Evolutionary conservation across 192 early-diverging fungal species (phyloP), one percentile per base, ranked within the genome.

Genomic region (Podila clonocystis): DNA sequence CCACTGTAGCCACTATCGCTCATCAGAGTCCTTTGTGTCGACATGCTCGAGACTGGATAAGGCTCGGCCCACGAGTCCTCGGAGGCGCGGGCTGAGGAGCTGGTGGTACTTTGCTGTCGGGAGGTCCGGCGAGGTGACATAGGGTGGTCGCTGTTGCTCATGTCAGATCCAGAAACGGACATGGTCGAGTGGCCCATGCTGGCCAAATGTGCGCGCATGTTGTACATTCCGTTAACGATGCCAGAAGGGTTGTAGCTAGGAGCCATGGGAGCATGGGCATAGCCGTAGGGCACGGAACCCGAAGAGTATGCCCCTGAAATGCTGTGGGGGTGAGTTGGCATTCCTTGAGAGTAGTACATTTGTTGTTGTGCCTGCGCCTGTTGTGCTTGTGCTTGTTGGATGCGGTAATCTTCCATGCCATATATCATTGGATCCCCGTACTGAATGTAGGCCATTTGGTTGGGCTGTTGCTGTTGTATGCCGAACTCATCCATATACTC

Each of bases 1-100:
- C 67, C 62, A 17, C 63, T 41, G 62, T 65, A 70, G 9, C 74
- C 73, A 62, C 66, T 70, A 12, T 77, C 74, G n/a, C 73, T 76
- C 36, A 33, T 20, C 11, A 38, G 20, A 9, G 67, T 20, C 48
- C 50, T 70, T 22, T 70, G 68, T 31, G 68, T 45, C 36, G 57
- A 36, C n/a, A 59, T 1, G 20, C 9, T 50, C 22, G 50, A 58
- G 34, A 63, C 31, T 26, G 62, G 49, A 24, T 60, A 24, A 41
- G 59, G 30, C 6, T 68, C 65, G 2, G 67, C 48, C 63, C 74
- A 70, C 24, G 74, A 66, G n/a, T 70, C 74, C 22, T 77, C 74
- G 2, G 68, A 77, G 3, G 33, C 38, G 1, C 74, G 67, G 5
- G 74, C 52, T 4, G 63, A 70, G 1, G 70, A 72, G 45, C 38